Evolutionary conservation across 2,329 filamentous ascomycete species (phyloP).

Genomic region (Zasmidium cellare): DNA sequence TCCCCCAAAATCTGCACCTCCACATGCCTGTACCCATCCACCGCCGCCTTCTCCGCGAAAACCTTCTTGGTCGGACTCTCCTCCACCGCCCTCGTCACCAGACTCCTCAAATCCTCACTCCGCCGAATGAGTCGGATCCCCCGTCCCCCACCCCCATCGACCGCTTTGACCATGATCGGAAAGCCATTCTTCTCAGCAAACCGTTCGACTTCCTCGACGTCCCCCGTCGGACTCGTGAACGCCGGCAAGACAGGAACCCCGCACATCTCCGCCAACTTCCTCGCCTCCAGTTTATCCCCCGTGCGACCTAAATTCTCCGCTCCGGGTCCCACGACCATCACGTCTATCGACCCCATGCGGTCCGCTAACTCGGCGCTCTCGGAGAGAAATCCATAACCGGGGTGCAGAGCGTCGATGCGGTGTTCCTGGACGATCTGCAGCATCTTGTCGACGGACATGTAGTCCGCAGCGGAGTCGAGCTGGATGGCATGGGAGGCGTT

Average conservation of each 20-base stretch:
- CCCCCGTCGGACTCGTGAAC: constrained; percentile 45
- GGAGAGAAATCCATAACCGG: constrained; percentile 64
- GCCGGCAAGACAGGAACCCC: constrained; percentile 55
- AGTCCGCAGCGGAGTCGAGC: constrained; percentile 53
- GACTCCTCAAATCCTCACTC: constrained; percentile 46
- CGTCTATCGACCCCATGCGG: constrained; percentile 49
- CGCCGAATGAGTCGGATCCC: constrained; percentile 57
- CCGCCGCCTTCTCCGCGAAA: constrained; percentile 63
- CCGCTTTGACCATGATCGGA: constrained; percentile 64
- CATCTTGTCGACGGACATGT: constrained; percentile 54
- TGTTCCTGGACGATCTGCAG: constrained; percentile 51
- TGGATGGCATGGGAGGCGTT: constrained; percentile 53
- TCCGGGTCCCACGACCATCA: constrained; percentile 56
- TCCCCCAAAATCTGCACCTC: constrained; percentile 64
- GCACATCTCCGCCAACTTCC: constrained; percentile 52
- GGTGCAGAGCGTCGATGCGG: constrained; percentile 57
- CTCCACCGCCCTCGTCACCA: constrained; percentile 53
- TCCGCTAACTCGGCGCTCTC: constrained; percentile 54
- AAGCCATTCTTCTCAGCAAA: constrained; percentile 62
- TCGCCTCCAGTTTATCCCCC: constrained; percentile 58
- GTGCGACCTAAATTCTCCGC: constrained; percentile 58
- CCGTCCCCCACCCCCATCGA: constrained; percentile 62
- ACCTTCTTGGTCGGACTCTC: constrained; percentile 60
- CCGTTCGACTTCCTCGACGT: constrained; percentile 41
- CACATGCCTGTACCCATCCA: constrained; percentile 61